Base-by-base conservation (phyloP, 2,329 filamentous ascomycete genomes). In the Aspergillus fumigatus region DNA sequence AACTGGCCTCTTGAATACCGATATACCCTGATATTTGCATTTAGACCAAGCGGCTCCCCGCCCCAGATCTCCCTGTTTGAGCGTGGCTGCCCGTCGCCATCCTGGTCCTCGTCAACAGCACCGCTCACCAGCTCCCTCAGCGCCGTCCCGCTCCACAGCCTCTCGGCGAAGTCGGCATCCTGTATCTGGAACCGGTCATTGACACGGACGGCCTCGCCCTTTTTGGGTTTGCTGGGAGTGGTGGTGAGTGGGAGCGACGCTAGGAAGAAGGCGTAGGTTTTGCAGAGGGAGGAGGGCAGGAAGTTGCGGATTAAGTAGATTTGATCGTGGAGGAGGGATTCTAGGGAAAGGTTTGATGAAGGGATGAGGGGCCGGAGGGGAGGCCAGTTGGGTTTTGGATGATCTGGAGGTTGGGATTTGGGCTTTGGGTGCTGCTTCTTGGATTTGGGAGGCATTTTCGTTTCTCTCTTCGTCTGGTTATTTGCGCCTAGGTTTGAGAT, bases 101-200 rank as follows among this genome's bases (percentile, higher is more conserved):
- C 41, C 1, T 60, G 57, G 32, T 68, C 63, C n/a, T 67, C 67
- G 25, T 63, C 61, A 67, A 50, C 66, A 77, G 55, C 67, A 75
- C 52, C 67, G 73, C n/a, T 59, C 64, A 81, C 64, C 1, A 88
- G 78, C 48, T 88, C 84, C 64, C 82, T 86, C 61, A 97, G 73
- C 0, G 88, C 88, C 1, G 92, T 96, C 59, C 84, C 81, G 48
- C 81, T 80, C 92, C 92, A 97, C 14, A 97, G 73, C 54, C 82
- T 79, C 65, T 85, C 80, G 0, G 92, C 89, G 72, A 97, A 96
- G 0, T 62, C 73, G 27, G 83, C 74, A 75, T 97, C 92, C 27
- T 92, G 79, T 21, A 96, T 78, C 74, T 96, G 90, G 65, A 88
- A 96, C 10, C 93, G 85, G 70, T 97, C 93, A 70, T 97, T 97